Base-by-base conservation (phyloP, 1,284 basidiomycete genomes). In the Garcileccinum viscosum region DNA sequence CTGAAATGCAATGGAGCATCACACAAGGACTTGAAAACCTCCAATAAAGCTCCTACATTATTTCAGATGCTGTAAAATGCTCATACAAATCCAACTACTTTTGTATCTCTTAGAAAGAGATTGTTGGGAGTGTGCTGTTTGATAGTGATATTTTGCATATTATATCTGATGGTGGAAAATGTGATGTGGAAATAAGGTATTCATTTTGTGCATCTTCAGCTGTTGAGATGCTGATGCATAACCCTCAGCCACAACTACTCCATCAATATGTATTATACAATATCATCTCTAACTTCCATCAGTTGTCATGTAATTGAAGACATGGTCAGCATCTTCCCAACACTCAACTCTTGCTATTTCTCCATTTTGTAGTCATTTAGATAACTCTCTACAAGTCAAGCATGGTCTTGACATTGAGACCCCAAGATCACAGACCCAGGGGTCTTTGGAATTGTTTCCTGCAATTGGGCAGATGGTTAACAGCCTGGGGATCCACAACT, bases 1-100 rank as follows among this genome's bases (percentile, higher is more conserved):
- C 30, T 4, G 63, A 68, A 63, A 76, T 80, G 77, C 69, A 74
- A 63, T 80, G 76, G 79, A 65, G n/a, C 11, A 62, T 77, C 30
- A 38, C 47, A 9, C 50, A 65, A 33, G 66, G 60, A 27, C 63
- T 9, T 17, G 61, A 70, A 44, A 2, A 5, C 17, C 5, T 71
- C 27, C 72, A 76, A 38, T 76, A 79, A 69, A 67, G 76, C 33
- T 71, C 74, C 33, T 64, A 69, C 33, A 24, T 79, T 5, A 58
- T 73, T 32, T 77, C 73, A 7, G 62, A 63, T 44, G 4, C 62
- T 19, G 33, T 44, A 14, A 63, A 60, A 32, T 32, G 4, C 58
- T 75, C 68, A 8, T n/a, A 24, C 27, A 56, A 32, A 56, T 56
- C 53, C 32, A 32, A 32, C 15, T 64, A 63, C 17, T 5, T 38